Evolutionary conservation across 2,329 filamentous ascomycete species (phyloP), one percentile per base, ranked within the genome.

Genomic region (Nigrospora oryzae): DNA sequence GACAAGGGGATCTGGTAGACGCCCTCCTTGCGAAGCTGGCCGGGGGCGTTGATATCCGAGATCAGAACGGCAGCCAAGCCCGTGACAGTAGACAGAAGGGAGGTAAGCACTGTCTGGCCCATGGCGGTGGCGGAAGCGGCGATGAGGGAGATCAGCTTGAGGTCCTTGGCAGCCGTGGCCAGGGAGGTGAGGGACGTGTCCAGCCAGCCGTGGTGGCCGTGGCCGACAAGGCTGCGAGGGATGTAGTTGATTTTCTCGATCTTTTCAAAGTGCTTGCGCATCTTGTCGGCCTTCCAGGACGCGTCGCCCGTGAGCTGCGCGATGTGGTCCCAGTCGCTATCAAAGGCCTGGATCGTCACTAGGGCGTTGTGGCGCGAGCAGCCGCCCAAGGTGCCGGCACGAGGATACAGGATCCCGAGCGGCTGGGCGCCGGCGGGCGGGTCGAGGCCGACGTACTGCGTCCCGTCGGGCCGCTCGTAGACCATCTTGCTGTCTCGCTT

Each of bases 341-440:
- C 67, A 45, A 78, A 70, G 0, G 80, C 79, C 46, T 77, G 73
- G 17, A 81, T 64, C 14, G 73, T 67, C 40, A 83, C 73, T 36
- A 81, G 59, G 6, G 77, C 78, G 36, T 81, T 79, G 62, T 84
- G 80, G 10, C 73, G 70, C 1, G 75, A 72, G 58, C 70, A 74
- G 0, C 70, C 70, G 7, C 70, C 70, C 0, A 74, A 58, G 0
- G 69, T 67, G 5, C 65, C 68, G 0, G 69, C 64, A 2, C 70
- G 63, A 0, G 70, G 70, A 44, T 74, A 74, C 43, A 69, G 56
- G 10, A 68, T 65, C 5, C 70, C 70, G 41, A 70, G 62, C 34
- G 65, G 63, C 38, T 57, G 57, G 0, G 70, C 61, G 1, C 58
- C 65, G 1, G 54, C 47, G 0, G 69, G 69, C 1, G 69, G 69